A percentile compares a stretch with the other conserved stretches of the same genome.
phyloP scores from a whole-genome alignment of 2,329 filamentous ascomycete species.

The Ustulina deusta region DNA sequence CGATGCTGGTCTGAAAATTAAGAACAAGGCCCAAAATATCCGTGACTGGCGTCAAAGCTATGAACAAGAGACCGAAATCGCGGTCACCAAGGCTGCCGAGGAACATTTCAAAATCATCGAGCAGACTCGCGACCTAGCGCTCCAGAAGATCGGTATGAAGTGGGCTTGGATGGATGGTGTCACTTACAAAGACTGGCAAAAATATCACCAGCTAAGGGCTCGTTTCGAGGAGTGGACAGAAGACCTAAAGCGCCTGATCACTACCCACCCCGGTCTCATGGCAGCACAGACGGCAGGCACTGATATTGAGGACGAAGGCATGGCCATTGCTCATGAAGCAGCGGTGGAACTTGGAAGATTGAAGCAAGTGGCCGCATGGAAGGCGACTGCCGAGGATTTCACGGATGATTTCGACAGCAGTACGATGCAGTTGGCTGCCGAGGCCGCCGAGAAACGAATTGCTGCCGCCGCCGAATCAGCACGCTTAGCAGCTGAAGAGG shows the following conservation, averaged over 20 bases:
- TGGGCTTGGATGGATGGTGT: conserved; percentile 98
- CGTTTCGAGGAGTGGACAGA: conserved; percentile 87
- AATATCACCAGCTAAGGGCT: conserved; percentile 88
- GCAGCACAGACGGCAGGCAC: conserved; percentile 75
- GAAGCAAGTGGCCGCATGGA: conserved; percentile 87
- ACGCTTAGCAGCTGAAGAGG: conserved; percentile 19
- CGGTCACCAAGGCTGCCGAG: conserved; percentile 79
- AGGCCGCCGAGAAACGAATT: conserved; percentile 55
- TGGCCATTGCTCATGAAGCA: conserved; percentile 81
- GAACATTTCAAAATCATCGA: conserved; percentile 86
- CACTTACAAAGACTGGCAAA: conserved; percentile 97
- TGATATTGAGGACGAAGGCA: conserved; percentile 80
- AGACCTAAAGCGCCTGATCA: conserved; percentile 81
- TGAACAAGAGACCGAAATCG: conserved; percentile 74
- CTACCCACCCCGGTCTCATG: conserved; percentile 77
- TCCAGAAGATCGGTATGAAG: conserved; percentile 91
- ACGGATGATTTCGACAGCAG: conserved; percentile 83
- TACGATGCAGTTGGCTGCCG: conserved; percentile 68
- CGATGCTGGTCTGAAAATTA: conserved; percentile 77
- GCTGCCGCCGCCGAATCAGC: conserved; percentile 46
- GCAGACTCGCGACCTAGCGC: conserved; percentile 82
- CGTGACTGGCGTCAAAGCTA: conserved; percentile 81
- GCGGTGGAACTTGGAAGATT: conserved; percentile 83
- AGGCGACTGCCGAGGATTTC: conserved; percentile 79
- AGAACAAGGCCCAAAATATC: conserved; percentile 80